Conservation (phyloP, 805 yeast genomes). For the Lipomyces orientalis region DNA sequence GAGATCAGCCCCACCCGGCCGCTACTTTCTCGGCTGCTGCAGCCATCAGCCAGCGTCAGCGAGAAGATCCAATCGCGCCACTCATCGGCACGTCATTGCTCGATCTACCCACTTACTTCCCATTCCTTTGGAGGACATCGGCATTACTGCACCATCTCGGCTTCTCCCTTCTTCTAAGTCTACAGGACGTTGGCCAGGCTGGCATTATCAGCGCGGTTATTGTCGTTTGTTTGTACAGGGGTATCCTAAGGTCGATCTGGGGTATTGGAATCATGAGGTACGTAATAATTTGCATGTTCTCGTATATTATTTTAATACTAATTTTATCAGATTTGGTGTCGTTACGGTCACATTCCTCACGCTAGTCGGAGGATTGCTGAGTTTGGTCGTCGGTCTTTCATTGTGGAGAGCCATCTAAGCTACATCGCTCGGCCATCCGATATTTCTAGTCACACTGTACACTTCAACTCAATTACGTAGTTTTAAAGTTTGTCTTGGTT, state of each 20-base stretch:
- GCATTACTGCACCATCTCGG: constrained; percentile 33
- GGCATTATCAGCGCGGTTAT: constrained; percentile 17
- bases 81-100: constrained; percentile 33
- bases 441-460: too few relatives aligned
- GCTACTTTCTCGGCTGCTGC: constrained; percentile 33
- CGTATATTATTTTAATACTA: too few relatives aligned
- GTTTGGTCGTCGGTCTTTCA: constrained; percentile 30
- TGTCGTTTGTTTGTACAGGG: constrained; percentile 29
- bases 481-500: background rate
- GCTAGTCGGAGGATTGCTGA: constrained; percentile 31
- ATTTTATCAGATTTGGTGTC: constrained; percentile 26
- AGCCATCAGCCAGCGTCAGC: constrained; percentile 28
- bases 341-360: constrained; percentile 35
- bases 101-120: constrained; percentile 34
- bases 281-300: background rate
- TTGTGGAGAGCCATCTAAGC: constrained; percentile 30
- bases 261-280: constrained; percentile 36
- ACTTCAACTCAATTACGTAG: too few relatives aligned
- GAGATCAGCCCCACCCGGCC: constrained; percentile 25
- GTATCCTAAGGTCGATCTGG: constrained; percentile 31
- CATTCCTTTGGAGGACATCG: constrained; percentile 34
- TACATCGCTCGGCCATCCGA: background rate
- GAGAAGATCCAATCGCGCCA: constrained; percentile 35
- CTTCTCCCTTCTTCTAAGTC: constrained; percentile 29
- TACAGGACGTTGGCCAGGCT: constrained; percentile 17